Evolutionary conservation across 2,329 filamentous ascomycete species (phyloP), one percentile per base, ranked within the genome.

Genomic region (Dissoconium aciculare): DNA sequence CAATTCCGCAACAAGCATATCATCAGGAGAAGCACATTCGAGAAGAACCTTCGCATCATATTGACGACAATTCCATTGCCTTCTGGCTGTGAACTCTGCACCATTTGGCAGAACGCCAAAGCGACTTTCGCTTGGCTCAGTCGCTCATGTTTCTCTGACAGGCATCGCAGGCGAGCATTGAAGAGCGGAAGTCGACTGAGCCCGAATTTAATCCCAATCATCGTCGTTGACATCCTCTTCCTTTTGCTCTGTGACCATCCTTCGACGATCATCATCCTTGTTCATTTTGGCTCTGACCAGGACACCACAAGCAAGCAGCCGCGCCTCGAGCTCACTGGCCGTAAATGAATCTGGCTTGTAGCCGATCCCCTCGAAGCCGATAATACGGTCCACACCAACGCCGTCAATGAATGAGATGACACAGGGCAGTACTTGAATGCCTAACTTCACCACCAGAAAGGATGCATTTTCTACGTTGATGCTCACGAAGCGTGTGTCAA

Each of bases 401-500:
- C 67, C 69, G 41, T 70, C 62, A 13, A 67, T 56, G 44, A 71
- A 73, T 3, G 63, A 60, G 30, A 72, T 59, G 11, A 73, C 64
- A 43, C 69, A 73, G 4, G 69, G 69, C 25, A 73, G 50, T 3
- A 72, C 66, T 42, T 71, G 61, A 11, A 73, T 56, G 21, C 66
- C 67, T 16, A 73, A 50, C 43, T 67, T 70, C 3, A 65, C 64
- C 15, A 71, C 67, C 31, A 73, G 50, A 36, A 71, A 73, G 2
- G 69, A 67, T 4, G 66, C 66, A 36, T 72, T 70, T 33, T 71
- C 67, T 17, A 72, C 69, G 38, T 69, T 66, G 45, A 72, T 70
- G 37, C 59, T 63, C 11, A 71, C 50, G 32, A 73, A 66, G 11
- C 68, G 55, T 3, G 69, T 70, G 42, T 72, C 68, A 38, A 68